Evolutionary conservation across 2,329 filamentous ascomycete species (phyloP).

Genomic region (Penicillium oxalicum): DNA sequence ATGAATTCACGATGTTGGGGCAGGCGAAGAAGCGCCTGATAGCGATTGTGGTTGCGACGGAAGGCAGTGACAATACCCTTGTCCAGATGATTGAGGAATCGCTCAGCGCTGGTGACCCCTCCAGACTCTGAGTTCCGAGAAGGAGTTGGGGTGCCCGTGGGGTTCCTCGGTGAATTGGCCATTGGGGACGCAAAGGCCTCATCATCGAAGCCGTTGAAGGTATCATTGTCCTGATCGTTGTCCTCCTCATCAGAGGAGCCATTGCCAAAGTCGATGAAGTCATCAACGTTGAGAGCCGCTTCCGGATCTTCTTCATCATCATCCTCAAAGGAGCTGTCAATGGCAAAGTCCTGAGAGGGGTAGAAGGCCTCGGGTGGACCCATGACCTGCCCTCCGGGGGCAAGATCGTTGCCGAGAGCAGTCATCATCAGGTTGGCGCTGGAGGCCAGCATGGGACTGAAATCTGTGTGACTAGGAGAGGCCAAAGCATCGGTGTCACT

Average conservation of each 20-base stretch:
- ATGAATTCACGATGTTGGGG: slow-evolving; percentile 43
- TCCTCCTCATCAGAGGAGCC: slow-evolving; percentile 49
- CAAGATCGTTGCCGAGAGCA: slow-evolving; percentile 52
- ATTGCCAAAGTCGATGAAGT: slow-evolving; percentile 65
- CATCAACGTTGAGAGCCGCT: slow-evolving; percentile 57
- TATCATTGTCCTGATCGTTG: slow-evolving; percentile 49
- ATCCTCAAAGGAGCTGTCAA: slow-evolving; percentile 55
- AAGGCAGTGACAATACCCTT: slow-evolving; percentile 71
- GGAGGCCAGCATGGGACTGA: slow-evolving; percentile 57
- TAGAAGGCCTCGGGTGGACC: slow-evolving; percentile 73
- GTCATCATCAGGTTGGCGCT: slow-evolving; percentile 74
- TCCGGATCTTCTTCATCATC: slow-evolving; percentile 61
- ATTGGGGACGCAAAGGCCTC: slow-evolving; percentile 40
- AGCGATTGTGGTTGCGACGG: slow-evolving; percentile 53
- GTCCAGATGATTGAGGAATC: slow-evolving; percentile 61
- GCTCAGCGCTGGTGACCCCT: slow-evolving; percentile 37
- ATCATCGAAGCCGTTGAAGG: slow-evolving; percentile 46
- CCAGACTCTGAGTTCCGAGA: slow-evolving; percentile 29
- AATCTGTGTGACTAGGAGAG: slow-evolving; percentile 32
- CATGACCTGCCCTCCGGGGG: slow-evolving; percentile 56
- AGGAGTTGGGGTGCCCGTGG: slow-evolving; percentile 31
- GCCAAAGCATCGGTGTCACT: slow-evolving; percentile 41
- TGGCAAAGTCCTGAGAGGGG: slow-evolving; percentile 52
- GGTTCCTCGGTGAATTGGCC: slow-evolving; percentile 39
- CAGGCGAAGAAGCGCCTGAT: slow-evolving; percentile 46